A percentile compares a stretch with the other conserved stretches of the same genome.
These are phyloP conservation scores for Bonia amplexicaulis DNA, from an alignment of 176 grass and related monocot species.

Conservation along the genomic window DNA sequence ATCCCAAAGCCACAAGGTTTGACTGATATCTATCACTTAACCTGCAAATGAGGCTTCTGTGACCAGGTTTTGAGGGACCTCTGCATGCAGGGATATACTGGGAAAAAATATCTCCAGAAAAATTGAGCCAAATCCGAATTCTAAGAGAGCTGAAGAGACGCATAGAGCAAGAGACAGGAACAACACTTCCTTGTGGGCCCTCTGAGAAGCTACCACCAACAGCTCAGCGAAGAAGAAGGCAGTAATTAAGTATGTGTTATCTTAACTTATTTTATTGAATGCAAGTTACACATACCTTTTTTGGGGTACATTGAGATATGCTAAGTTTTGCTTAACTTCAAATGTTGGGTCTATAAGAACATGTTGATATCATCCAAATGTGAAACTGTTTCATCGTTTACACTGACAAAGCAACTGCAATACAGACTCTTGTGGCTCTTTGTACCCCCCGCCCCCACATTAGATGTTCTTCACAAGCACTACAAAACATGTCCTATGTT, in stretches of 20 bases:
- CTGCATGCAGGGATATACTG: constrained; percentile 74
- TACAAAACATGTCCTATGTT: neutral
- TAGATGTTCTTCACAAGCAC: neutral
- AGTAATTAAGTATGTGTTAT: neutral
- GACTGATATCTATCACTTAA: neutral
- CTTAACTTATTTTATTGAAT: constrained; percentile 6
- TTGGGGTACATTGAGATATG: neutral
- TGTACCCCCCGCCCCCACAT: too few relatives aligned
- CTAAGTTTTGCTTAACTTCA: neutral
- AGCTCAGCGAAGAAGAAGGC: constrained; percentile 38
- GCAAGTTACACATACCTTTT: neutral
- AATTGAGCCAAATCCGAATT: constrained; percentile 79
- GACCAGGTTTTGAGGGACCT: neutral
- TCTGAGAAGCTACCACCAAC: constrained; percentile 91
- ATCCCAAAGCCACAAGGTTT: constrained; percentile 93
- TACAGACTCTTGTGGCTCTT: neutral
- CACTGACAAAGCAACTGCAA: neutral
- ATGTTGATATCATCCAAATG: neutral
- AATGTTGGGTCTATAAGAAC: neutral
- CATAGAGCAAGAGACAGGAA: constrained; percentile 75
- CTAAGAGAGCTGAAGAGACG: constrained; percentile 67
- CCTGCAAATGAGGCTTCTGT: neutral
- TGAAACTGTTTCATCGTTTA: neutral
- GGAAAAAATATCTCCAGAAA: constrained; percentile 90
- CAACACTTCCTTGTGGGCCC: constrained; percentile 64